Evolutionary conservation across 2,329 filamentous ascomycete species (phyloP).

Genomic region (Colletotrichum lindemuthianum): DNA sequence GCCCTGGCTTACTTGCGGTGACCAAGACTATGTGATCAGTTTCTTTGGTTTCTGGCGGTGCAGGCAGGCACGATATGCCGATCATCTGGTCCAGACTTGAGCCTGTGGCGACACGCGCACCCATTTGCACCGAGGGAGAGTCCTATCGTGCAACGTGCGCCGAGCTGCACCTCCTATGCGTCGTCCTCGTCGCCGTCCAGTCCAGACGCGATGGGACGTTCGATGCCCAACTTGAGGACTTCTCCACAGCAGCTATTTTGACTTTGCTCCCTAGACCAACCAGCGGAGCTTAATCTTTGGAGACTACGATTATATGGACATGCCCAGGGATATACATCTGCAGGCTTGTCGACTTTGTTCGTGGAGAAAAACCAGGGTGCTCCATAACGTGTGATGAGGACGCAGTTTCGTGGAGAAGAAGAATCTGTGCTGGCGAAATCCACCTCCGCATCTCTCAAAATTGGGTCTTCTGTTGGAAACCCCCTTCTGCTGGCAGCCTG

Average conservation of each 20-base stretch:
- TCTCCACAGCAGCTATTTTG: conserved; percentile 1
- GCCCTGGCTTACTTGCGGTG: too few species aligned
- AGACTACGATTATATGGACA: not conserved
- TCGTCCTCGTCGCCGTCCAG: conserved; percentile 7
- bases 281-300: conserved; percentile 1
- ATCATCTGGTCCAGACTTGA: too few species aligned
- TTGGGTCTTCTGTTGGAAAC: not conserved
- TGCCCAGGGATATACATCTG: not conserved
- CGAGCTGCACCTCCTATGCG: conserved; percentile 1
- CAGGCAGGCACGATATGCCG: too few species aligned
- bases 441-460: conserved; percentile 18
- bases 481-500: not conserved
- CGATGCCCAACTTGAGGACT: not conserved
- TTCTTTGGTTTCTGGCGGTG: too few species aligned
- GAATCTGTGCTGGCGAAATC: conserved; percentile 1
- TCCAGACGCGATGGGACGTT: not conserved
- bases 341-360: not conserved
- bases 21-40: too few species aligned
- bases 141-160: not conserved
- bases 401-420: conserved; percentile 8
- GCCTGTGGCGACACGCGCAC: too few species aligned
- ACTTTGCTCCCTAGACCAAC: conserved; percentile 7
- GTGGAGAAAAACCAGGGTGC: not conserved
- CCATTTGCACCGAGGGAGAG: too few species aligned
- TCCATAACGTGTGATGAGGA: conserved; percentile 1